Evolutionary conservation across 2,329 filamentous ascomycete species (phyloP).

Genomic region (Plenodomus lindquistii): DNA sequence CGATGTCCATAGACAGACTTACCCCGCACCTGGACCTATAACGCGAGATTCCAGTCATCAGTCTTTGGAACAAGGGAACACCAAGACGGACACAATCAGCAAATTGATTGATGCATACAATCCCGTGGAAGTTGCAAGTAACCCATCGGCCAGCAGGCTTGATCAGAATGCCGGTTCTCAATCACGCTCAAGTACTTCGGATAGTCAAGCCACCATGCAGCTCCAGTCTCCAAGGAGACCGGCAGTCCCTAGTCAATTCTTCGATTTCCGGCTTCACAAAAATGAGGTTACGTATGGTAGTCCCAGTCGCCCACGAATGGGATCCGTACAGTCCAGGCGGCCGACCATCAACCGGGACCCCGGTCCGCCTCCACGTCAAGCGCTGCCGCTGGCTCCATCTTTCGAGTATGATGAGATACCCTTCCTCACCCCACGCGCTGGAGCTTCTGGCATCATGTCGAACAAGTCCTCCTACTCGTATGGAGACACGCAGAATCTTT

Average conservation of each 20-base stretch:
- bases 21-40: slow-evolving; percentile 12
- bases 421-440: slow-evolving; percentile 8
- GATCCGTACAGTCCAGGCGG: slow-evolving; percentile 2
- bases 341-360: slow-evolving; percentile 13
- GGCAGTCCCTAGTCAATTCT: slow-evolving; percentile 23
- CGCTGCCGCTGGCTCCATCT: slow-evolving; percentile 32
- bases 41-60: slow-evolving; percentile 16
- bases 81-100: slow-evolving; percentile 39
- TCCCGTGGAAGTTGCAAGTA: slow-evolving; percentile 6
- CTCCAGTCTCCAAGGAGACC: slow-evolving; percentile 1
- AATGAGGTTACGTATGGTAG: neutral
- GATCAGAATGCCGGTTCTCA: neutral
- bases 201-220: neutral
- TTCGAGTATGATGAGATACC: slow-evolving; percentile 24
- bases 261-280: slow-evolving; percentile 26
- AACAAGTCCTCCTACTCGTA: slow-evolving; percentile 38
- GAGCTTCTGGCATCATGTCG: slow-evolving; percentile 28
- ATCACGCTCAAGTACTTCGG: neutral
- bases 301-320: neutral
- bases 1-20: slow-evolving; percentile 10
- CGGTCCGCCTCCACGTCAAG: slow-evolving; percentile 27
- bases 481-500: slow-evolving; percentile 39
- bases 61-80: slow-evolving; percentile 12
- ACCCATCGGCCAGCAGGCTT: slow-evolving; percentile 2
- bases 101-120: slow-evolving; percentile 39